Evolutionary conservation across 768 basidiomycete species (phyloP).

Genomic region (Russula earlei): DNA sequence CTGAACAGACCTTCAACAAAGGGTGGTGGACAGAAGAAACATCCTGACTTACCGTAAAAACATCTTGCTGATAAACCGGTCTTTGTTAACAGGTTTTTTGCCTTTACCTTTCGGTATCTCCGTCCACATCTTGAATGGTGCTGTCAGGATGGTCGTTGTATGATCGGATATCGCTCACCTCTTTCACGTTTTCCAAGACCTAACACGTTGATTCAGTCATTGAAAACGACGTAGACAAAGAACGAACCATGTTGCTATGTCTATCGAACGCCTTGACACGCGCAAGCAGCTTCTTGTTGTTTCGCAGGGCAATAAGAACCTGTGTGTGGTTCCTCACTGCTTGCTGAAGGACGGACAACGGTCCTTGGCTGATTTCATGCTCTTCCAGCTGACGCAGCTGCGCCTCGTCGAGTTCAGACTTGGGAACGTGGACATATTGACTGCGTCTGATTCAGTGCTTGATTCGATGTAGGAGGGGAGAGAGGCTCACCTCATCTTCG

Average conservation of each 20-base stretch:
- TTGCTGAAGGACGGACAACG: slow-evolving; percentile 90
- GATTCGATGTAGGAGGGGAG: background rate
- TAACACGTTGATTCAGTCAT: slow-evolving; percentile 26
- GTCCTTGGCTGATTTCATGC: slow-evolving; percentile 98
- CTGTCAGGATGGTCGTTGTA: background rate
- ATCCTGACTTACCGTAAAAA: slow-evolving; percentile 63
- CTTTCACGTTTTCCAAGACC: slow-evolving; percentile 98
- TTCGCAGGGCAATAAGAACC: slow-evolving; percentile 91
- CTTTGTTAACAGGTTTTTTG: slow-evolving; percentile 98
- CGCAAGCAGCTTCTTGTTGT: slow-evolving; percentile 95
- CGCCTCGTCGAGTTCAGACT: slow-evolving; percentile 95
- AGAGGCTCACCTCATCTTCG: slow-evolving; percentile 18
- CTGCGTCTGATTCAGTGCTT: slow-evolving; percentile 32
- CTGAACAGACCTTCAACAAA: slow-evolving; percentile 32
- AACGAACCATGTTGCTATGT: slow-evolving; percentile 92
- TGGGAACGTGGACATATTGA: slow-evolving; percentile 94
- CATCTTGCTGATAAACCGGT: slow-evolving; percentile 99
- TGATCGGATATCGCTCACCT: slow-evolving; percentile 38
- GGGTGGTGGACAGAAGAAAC: slow-evolving; percentile 8
- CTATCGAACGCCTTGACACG: slow-evolving; percentile 98
- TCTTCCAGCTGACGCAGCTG: slow-evolving; percentile 95
- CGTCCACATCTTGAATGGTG: slow-evolving; percentile 83
- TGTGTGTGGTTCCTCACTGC: slow-evolving; percentile 97
- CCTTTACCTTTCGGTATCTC: slow-evolving; percentile 96
- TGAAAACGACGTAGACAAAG: background rate